A percentile compares a stretch with the other conserved stretches of the same genome.
Conservation (phyloP, 495 filamentous ascomycete genomes). For the Pyronema domesticum region DNA sequence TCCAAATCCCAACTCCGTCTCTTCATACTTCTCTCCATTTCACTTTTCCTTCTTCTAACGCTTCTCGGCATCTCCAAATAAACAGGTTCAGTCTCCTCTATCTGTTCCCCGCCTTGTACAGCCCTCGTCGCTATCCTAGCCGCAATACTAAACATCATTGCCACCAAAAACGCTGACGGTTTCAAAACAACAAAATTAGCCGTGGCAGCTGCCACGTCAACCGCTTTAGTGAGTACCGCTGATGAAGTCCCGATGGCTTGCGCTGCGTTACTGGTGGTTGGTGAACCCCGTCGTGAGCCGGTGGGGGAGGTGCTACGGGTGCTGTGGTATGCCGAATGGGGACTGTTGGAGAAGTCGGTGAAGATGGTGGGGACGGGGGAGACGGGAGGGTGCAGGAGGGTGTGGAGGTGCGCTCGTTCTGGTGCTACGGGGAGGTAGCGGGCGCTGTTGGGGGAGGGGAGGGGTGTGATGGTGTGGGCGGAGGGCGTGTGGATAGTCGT, state of each 20-base stretch:
- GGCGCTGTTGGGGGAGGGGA: too few relatives aligned
- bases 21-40: too few relatives aligned
- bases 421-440: too few relatives aligned
- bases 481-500: too few relatives aligned
- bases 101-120: background rate
- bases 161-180: conserved; percentile 20
- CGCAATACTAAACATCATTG: conserved; percentile 21
- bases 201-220: conserved; percentile 4
- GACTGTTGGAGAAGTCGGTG: too few relatives aligned
- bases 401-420: background rate
- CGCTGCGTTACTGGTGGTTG: conserved; percentile 13
- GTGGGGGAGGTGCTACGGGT: too few relatives aligned
- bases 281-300: background rate
- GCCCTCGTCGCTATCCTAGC: conserved; percentile 17
- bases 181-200: conserved; percentile 20
- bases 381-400: background rate
- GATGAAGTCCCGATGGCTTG: conserved; percentile 7
- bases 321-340: background rate
- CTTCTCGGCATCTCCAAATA: too few relatives aligned
- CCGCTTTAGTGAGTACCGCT: conserved; percentile 12
- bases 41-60: too few relatives aligned
- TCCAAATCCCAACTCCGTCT: too few relatives aligned
- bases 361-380: too few relatives aligned
- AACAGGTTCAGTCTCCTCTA: too few relatives aligned
- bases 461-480: too few relatives aligned